phyloP scores from a whole-genome alignment of 1,284 basidiomycete species.

The Anthracocystis setariae region DNA sequence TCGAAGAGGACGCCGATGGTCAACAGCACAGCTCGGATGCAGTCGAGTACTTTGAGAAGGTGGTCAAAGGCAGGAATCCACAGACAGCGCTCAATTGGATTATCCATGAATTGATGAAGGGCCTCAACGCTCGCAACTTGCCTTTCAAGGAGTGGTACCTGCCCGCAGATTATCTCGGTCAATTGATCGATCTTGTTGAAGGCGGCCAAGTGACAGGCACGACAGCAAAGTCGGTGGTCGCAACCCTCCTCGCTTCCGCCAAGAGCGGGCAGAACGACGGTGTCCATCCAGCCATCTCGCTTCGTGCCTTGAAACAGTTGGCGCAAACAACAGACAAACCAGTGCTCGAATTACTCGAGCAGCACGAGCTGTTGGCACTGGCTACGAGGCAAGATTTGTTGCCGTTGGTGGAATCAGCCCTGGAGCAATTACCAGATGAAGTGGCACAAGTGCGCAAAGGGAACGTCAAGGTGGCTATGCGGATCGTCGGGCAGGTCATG shows the following conservation, averaged over 20 bases:
- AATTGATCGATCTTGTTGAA: constrained; percentile 81
- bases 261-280: neutral
- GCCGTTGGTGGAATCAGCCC: constrained; percentile 74
- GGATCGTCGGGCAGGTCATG: constrained; percentile 90
- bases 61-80: constrained; percentile 45
- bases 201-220: constrained; percentile 74
- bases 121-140: constrained; percentile 46
- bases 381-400: constrained; percentile 30
- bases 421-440: constrained; percentile 78
- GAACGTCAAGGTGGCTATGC: constrained; percentile 83
- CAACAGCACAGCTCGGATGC: constrained; percentile 28
- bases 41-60: constrained; percentile 60
- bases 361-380: constrained; percentile 37
- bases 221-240: constrained; percentile 64
- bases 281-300: constrained; percentile 11
- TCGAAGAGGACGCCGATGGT: neutral
- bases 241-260: constrained; percentile 43
- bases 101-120: constrained; percentile 59
- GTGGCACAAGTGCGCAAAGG: constrained; percentile 78
- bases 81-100: constrained; percentile 81
- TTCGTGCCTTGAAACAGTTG: constrained; percentile 3
- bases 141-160: constrained; percentile 48
- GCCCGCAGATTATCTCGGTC: constrained; percentile 74
- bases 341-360: constrained; percentile 34
- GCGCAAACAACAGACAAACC: constrained; percentile 14